Conservation (phyloP, 805 yeast genomes). For the Candida boleticola region DNA sequence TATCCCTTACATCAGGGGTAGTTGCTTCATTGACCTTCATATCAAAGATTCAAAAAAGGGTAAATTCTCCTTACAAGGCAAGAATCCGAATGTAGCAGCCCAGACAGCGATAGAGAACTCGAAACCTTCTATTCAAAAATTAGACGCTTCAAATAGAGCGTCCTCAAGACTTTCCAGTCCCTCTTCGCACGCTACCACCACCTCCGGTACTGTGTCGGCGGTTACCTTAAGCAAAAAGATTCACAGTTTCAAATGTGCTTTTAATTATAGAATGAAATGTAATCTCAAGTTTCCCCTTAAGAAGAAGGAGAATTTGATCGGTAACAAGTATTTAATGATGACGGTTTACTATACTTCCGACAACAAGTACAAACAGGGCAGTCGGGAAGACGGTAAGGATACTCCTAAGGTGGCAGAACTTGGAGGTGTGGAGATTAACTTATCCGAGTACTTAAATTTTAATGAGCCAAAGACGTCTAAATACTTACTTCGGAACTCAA, state of each 20-base stretch:
- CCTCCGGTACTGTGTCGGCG: conserved; percentile 21
- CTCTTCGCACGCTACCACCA: neutral
- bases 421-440: conserved; percentile 66
- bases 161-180: neutral
- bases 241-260: conserved; percentile 39
- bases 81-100: neutral
- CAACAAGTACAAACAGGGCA: conserved; percentile 6
- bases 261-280: conserved; percentile 32
- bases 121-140: neutral
- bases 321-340: conserved; percentile 42
- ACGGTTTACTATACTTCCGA: conserved; percentile 36
- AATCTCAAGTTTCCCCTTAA: conserved; percentile 41
- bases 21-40: conserved; percentile 62
- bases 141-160: too few species aligned
- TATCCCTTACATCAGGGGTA: conserved; percentile 76
- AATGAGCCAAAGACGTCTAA: conserved; percentile 53
- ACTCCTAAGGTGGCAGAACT: conserved; percentile 34
- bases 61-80: neutral
- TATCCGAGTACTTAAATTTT: conserved; percentile 67
- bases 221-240: conserved; percentile 31
- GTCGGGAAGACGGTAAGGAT: conserved; percentile 13
- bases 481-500: conserved; percentile 72
- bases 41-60: conserved; percentile 48
- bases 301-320: conserved; percentile 35
- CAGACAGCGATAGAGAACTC: neutral